Evolutionary conservation across 345 rosid species (phyloP).

Genomic region (Linum lewisii): DNA sequence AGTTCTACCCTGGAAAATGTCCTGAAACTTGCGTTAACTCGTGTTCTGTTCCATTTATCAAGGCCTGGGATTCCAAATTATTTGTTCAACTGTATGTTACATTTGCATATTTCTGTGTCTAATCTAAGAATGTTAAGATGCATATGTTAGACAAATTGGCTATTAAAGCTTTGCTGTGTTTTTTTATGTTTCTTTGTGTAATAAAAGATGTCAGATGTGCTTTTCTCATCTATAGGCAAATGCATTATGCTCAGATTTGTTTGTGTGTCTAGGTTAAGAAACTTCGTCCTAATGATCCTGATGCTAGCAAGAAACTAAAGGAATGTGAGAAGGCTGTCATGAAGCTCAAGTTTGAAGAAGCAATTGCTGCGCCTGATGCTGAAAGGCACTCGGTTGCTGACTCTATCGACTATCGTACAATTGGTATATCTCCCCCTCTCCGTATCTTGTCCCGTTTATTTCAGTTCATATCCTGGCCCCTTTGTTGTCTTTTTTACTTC

Average conservation of each 20-base stretch:
- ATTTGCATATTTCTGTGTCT: no score
- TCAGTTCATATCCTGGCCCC: background rate
- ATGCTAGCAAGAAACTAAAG: slow-evolving; percentile 75
- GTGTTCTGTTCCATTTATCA: no score
- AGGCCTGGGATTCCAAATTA: no score
- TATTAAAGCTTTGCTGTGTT: no score
- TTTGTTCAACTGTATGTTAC: no score
- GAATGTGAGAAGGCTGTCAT: slow-evolving; percentile 93
- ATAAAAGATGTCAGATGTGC: background rate
- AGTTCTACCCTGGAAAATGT: no score
- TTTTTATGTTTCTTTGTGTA: background rate
- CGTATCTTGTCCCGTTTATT: background rate
- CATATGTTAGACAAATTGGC: background rate
- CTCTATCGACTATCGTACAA: slow-evolving; percentile 63
- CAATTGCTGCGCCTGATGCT: slow-evolving; percentile 70
- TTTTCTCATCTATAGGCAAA: background rate
- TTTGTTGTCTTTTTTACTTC: background rate
- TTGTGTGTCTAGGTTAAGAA: slow-evolving; percentile 54
- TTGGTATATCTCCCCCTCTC: slow-evolving; percentile 43
- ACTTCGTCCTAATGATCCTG: slow-evolving; percentile 88
- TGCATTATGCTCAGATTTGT: slow-evolving; percentile 10
- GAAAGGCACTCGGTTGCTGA: slow-evolving; percentile 74
- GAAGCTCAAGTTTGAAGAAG: slow-evolving; percentile 95
- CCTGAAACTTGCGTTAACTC: no score
- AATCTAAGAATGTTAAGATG: background rate